Evolutionary conservation across 345 rosid genomes (phyloP).

Genomic region (Moringa oleifera): DNA sequence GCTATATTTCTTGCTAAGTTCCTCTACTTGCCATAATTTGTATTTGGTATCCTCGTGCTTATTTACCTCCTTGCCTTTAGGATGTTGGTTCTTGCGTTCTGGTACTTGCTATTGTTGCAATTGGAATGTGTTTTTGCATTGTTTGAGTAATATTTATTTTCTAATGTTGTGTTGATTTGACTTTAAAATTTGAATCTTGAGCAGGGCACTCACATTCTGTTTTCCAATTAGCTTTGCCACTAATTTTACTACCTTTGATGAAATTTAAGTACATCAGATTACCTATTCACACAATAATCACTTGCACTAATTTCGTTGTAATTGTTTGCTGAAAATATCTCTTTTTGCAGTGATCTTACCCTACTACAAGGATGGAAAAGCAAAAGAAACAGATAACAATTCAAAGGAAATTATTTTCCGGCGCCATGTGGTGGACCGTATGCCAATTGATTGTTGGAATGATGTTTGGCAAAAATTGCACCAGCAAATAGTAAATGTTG

Average conservation of each 20-base stretch:
- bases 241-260: no score
- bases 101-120: no score
- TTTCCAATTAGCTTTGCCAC: no score
- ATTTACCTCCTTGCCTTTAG: no score
- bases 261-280: no score
- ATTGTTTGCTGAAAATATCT: not conserved
- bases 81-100: no score
- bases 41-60: no score
- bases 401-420: constrained; percentile 57
- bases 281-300: not conserved
- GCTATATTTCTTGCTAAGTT: no score
- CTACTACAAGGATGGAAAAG: constrained; percentile 61
- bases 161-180: not conserved
- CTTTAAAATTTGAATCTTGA: no score
- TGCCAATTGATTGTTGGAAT: constrained; percentile 98
- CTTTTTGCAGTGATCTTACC: constrained; percentile 72
- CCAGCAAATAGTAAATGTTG: constrained; percentile 80
- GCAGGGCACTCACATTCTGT: no score
- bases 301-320: constrained; percentile 5
- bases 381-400: constrained; percentile 32
- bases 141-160: not conserved
- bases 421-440: constrained; percentile 81
- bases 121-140: not conserved
- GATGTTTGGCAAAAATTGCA: constrained; percentile 93
- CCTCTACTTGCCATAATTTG: no score